Evolutionary conservation across 495 filamentous ascomycete species (phyloP).

Genomic region (Talaromyces nanjingensis): DNA sequence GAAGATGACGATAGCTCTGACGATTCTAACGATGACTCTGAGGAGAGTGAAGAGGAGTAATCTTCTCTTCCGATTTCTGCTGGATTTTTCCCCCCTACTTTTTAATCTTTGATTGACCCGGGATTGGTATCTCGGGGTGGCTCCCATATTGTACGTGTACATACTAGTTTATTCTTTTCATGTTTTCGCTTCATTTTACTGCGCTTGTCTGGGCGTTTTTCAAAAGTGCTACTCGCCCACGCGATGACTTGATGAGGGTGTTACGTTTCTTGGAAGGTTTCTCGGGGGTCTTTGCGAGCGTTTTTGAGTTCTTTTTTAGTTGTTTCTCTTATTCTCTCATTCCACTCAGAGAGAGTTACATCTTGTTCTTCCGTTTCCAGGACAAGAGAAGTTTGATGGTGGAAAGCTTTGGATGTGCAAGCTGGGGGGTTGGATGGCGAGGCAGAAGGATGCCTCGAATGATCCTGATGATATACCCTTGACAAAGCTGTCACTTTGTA

Average conservation of each 20-base stretch:
- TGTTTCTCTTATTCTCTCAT: not conserved
- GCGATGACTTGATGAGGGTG: slow-evolving; percentile 7
- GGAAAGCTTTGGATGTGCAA: not conserved
- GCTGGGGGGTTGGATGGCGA: not conserved
- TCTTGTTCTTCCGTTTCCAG: not conserved
- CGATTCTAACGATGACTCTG: slow-evolving; percentile 45
- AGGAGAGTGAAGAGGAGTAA: slow-evolving; percentile 52
- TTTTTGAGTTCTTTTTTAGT: not conserved
- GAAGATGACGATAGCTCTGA: slow-evolving; percentile 44
- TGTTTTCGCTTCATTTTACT: not conserved
- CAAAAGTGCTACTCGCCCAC: slow-evolving; percentile 19
- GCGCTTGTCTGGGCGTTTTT: slow-evolving; percentile 6
- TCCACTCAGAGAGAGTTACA: not conserved
- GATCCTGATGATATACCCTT: not conserved
- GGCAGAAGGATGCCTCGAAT: not conserved
- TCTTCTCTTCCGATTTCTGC: not conserved
- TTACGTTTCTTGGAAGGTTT: not conserved
- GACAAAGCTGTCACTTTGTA: not conserved
- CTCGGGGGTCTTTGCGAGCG: slow-evolving; percentile 7
- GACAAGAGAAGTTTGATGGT: not conserved
- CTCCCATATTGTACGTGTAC: not conserved
- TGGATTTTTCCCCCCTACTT: not conserved
- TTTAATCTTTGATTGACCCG: not conserved
- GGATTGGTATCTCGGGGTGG: not conserved
- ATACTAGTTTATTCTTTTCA: not conserved